Percentiles rank a stretch among this genome's conserved stretches.
phyloP scores from a whole-genome alignment of 805 yeast genomes.

The Starmerella davenportii region DNA sequence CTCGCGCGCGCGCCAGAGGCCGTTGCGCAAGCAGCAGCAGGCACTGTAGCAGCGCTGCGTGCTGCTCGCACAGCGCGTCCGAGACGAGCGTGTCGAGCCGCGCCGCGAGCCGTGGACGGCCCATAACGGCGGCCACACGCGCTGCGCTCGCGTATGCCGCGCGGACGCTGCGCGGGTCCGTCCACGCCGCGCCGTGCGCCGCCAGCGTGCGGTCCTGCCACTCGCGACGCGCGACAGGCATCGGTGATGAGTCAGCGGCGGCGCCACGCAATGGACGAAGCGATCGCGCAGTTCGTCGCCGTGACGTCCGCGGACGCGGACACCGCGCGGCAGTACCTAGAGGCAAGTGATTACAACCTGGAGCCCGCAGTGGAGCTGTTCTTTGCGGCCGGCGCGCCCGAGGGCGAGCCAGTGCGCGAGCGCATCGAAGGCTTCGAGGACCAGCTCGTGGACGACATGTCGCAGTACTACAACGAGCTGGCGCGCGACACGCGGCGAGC shows the following conservation, averaged over 20 bases:
- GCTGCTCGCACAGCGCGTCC: slow-evolving; percentile 6
- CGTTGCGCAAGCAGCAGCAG: slow-evolving; percentile 13
- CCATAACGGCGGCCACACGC: slow-evolving; percentile 19
- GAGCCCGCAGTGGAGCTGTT: slow-evolving; percentile 72
- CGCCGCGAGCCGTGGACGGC: slow-evolving; percentile 19
- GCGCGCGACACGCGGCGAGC: slow-evolving; percentile 14
- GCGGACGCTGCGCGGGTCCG: slow-evolving; percentile 10
- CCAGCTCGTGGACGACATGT: slow-evolving; percentile 40
- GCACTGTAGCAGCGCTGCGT: slow-evolving; percentile 14
- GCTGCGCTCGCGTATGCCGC: slow-evolving; percentile 14
- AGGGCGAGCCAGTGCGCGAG: slow-evolving; percentile 40
- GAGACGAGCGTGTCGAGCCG: slow-evolving; percentile 16
- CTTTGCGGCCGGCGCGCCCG: slow-evolving; percentile 42
- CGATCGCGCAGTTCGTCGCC: slow-evolving; percentile 56
- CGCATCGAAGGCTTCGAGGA: slow-evolving; percentile 68
- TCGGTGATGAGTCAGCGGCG: background rate
- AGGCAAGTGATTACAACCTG: slow-evolving; percentile 56
- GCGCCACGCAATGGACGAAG: slow-evolving; percentile 18
- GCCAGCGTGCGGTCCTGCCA: background rate
- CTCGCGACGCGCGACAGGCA: background rate
- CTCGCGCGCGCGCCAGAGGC: no score
- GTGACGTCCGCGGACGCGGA: slow-evolving; percentile 60
- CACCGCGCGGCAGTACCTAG: slow-evolving; percentile 58
- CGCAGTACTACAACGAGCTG: slow-evolving; percentile 13
- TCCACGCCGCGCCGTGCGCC: slow-evolving; percentile 6